These are phyloP conservation scores for Fagus crenata DNA, from an alignment of 306 rosid species.

Conservation along the genomic window DNA sequence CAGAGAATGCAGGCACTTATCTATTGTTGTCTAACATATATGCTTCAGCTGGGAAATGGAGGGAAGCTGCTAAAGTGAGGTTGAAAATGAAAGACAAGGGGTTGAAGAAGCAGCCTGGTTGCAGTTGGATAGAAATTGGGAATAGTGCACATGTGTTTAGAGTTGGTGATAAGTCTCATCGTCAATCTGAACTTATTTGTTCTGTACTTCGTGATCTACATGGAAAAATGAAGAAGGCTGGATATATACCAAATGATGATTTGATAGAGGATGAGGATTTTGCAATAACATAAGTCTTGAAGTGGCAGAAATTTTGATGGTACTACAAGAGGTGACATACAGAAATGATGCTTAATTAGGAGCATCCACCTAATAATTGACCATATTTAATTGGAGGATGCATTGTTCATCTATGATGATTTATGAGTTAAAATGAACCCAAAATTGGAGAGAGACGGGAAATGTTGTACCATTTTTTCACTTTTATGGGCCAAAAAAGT, in stretches of 20 bases:
- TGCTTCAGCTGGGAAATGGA: constrained; percentile 54
- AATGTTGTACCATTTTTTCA: neutral
- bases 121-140: constrained; percentile 56
- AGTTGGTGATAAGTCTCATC: constrained; percentile 42
- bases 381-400: neutral
- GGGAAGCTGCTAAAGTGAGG: constrained; percentile 53
- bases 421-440: neutral
- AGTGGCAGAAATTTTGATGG: neutral
- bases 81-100: constrained; percentile 48
- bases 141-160: constrained; percentile 44
- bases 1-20: constrained; percentile 42
- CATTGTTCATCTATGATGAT: neutral
- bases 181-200: constrained; percentile 29
- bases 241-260: constrained; percentile 7
- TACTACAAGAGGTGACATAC: neutral
- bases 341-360: neutral
- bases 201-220: constrained; percentile 42
- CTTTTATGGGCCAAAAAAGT: neutral
- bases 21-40: constrained; percentile 41
- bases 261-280: constrained; percentile 18
- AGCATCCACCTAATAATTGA: neutral
- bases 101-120: constrained; percentile 57
- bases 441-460: neutral
- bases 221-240: constrained; percentile 42
- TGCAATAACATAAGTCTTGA: neutral